Evolutionary conservation across 1,284 basidiomycete species (phyloP), one percentile per base, ranked within the genome.

Genomic region (Earliella scabrosa): DNA sequence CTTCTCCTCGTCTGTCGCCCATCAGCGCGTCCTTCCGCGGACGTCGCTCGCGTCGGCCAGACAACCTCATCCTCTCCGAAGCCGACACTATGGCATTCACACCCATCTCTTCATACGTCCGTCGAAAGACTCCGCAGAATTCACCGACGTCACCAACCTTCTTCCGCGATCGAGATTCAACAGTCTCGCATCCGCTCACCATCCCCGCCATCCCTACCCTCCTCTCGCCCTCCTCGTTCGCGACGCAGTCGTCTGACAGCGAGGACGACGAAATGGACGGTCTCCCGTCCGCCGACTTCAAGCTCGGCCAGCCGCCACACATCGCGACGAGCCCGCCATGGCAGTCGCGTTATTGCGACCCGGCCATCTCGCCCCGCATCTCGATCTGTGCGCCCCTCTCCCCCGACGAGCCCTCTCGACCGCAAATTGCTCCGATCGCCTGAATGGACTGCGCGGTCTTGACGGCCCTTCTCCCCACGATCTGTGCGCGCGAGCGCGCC

Each of bases 81-180:
- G 63, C 73, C 34, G 76, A 79, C 52, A 64, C 70, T 27, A 69
- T 78, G 39, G 77, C 76, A 5, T 77, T 73, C 56, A 89, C 86
- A 8, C 89, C 89, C 52, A 92, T 92, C 56, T 92, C 89, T 18
- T 81, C 82, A 32, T 92, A 88, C 59, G 84, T 88, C 39, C 86
- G 89, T 58, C 83, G 89, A 56, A 88, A 85, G 72, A 89, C 87
- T 2, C 89, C 90, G 24, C 83, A 84, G 58, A 77, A 82, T 34
- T 90, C 89, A 14, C 88, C 88, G 0, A 86, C 83, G 16, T 83
- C 84, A 0, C 82, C 87, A 13, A 81, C 81, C 24, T 90, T 87
- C 68, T 59, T 58, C 57, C 71, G 52, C 59, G 68, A 63, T 54
- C 68, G 66, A 51, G 67, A 54, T n/a, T 54, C 69, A 52, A 70